phyloP scores from a whole-genome alignment of 768 basidiomycete genomes.

The Phaeotremella fagi region DNA sequence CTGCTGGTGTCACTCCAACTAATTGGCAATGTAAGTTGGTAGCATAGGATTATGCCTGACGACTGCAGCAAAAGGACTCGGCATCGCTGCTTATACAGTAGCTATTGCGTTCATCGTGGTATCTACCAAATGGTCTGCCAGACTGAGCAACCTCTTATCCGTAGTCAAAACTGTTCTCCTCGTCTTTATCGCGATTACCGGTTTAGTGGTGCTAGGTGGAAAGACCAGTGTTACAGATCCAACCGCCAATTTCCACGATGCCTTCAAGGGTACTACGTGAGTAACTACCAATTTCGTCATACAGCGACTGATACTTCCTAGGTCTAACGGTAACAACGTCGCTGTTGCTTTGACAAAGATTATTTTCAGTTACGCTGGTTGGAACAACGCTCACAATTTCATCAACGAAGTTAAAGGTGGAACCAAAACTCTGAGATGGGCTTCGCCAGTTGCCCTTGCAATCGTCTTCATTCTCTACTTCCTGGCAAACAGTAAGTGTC shows the following conservation, averaged over 20 bases:
- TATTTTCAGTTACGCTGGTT: constrained; percentile 33
- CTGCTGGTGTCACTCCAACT: constrained; percentile 2
- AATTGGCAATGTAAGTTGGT: constrained; percentile 2
- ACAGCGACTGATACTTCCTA: background rate
- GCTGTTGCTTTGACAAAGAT: constrained; percentile 29
- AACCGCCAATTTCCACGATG: constrained; percentile 31
- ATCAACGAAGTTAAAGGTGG: constrained; percentile 30
- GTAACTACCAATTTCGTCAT: background rate
- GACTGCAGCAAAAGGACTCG: constrained; percentile 1
- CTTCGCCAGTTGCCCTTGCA: constrained; percentile 17
- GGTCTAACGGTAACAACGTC: constrained; percentile 17
- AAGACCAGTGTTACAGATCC: constrained; percentile 17
- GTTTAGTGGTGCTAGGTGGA: constrained; percentile 31
- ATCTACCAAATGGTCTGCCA: constrained; percentile 13
- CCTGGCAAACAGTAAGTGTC: constrained; percentile 16
- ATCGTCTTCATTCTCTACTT: constrained; percentile 32
- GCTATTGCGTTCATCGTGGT: constrained; percentile 5
- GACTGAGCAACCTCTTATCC: constrained; percentile 8
- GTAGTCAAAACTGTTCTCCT: constrained; percentile 13
- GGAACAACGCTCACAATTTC: constrained; percentile 31
- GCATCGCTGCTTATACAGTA: constrained; percentile 10
- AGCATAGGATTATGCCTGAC: background rate
- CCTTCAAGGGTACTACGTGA: constrained; percentile 26
- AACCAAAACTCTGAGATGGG: constrained; percentile 23
- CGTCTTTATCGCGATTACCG: constrained; percentile 16